Base-by-base conservation (phyloP, 164 flowering plant species). In the Tinospora cordifolia region DNA sequence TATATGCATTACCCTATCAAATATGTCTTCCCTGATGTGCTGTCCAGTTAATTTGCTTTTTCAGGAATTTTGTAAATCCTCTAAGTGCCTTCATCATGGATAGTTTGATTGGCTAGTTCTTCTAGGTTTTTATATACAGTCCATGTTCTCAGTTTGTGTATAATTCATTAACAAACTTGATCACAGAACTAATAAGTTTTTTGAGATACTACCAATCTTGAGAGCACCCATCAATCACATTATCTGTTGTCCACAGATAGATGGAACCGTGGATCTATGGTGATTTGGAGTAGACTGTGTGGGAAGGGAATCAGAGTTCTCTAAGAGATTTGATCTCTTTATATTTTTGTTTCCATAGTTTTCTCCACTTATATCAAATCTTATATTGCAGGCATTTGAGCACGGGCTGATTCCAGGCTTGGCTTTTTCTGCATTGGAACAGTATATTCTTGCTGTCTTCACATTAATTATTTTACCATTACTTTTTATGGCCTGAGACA, bases 371-470 rank as follows among this genome's bases (percentile, higher is more conserved):
- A 0, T 57, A 54, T 26, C 39, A 15, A n/a, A 54, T 71, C 65
- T 75, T 19, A 17, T 64, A 71, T 63, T 79, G 83, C 75, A 92
- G 97, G 98, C 97, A 64, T 95, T 95, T 72, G 87, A 92, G 75
- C 81, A 86, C 81, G 98, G 98, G 65, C 87, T 95, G 67, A 41
- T 88, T 63, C 96, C 97, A 51, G 99, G 99, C 58, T 68, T 95
- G 82, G 88, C 89, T 26, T 70, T 90, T 15, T 85, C 96, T 79
- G 97, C 87, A 22, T 24, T 92, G 30, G 99, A 95, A 83, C 97
- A 84, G 99, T 94, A 86, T 85, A 92, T 68, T 59, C 5, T 41
- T 24, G 13, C 21, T 62, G 24, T 27, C 13, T 64, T n/a, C 49
- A 44, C 8, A 2, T 51, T 46, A 11, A 14, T 30, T n/a, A n/a